Evolutionary conservation across 140 eudicot genomes (phyloP), one percentile per base, ranked within the genome.

Genomic region (Anethum foeniculum): DNA sequence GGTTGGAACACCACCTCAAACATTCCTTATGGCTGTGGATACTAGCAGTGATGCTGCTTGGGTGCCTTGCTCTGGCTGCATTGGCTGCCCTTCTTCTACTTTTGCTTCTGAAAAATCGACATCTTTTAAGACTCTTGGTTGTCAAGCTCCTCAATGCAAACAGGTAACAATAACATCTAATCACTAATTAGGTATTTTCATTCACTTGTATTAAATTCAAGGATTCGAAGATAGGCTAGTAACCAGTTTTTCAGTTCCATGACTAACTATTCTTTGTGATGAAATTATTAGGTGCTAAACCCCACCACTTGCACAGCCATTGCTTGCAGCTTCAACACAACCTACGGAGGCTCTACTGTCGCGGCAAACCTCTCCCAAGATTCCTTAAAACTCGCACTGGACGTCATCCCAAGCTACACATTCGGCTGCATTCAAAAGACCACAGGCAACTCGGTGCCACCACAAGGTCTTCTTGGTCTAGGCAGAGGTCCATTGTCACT

Each of bases 21-120:
- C 77, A 72, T 72, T 72, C 27, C 77, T 72, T n/a, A 72, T 72
- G 77, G 77, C 77, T 21, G 77, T 72, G 16, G 77, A 72, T 72
- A 72, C 77, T 23, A 72, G 77, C 13, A 72, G 49, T 72, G 77
- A 72, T 72, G 77, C 77, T 72, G 77, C 77, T 72, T 72, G 77
- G 77, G 30, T 72, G 51, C 77, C 77, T 41, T 72, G 77, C 77
- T 72, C 77, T 41, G 77, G 77, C 77, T 72, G 77, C 77, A 23
- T 72, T 72, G 77, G 77, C 52, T 72, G 77, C 49, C 77, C 77
- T 41, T 72, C 77, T 72, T 38, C 77, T 0, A 72, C 77, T 41
- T 72, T 72, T 11, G 77, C 77, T 72, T 72, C 77, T 5, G 77
- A 72, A n/a, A 38, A 72, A 72, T 72, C 77, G 28, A 72, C 77